Evolutionary conservation across 129 eudicot genomes (phyloP).

Genomic region (Artemisia annua): DNA sequence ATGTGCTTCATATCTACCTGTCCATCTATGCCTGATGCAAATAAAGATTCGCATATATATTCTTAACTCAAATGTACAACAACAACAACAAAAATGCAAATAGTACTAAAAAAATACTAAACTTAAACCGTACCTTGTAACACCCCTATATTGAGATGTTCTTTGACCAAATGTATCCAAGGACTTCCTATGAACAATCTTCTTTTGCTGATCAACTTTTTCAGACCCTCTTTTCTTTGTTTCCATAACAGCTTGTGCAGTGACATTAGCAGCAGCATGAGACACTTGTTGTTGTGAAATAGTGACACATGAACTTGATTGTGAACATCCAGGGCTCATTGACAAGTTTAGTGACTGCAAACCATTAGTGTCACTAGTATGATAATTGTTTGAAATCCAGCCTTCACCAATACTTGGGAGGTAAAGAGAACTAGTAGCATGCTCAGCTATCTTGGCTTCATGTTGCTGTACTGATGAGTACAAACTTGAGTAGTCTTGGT

Average conservation of each 20-base stretch:
- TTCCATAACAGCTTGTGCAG: constrained; percentile 60
- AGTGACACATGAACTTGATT: constrained; percentile 62
- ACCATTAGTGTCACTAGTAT: constrained; percentile 35
- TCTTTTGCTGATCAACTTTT: constrained; percentile 61
- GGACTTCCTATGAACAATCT: constrained; percentile 87
- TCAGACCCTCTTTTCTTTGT: constrained; percentile 77
- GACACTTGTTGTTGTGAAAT: constrained; percentile 48
- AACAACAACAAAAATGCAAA: constrained; percentile 1
- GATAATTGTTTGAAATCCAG: constrained; percentile 58
- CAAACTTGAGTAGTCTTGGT: constrained; percentile 52
- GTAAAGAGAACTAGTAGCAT: constrained; percentile 27
- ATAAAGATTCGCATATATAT: constrained; percentile 10
- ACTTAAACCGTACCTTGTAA: constrained; percentile 58
- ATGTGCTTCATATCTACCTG: constrained; percentile 96
- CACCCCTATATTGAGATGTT: constrained; percentile 96
- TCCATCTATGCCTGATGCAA: constrained; percentile 78
- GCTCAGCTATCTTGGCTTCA: constrained; percentile 25
- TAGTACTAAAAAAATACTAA: neutral
- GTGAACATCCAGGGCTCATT: constrained; percentile 79
- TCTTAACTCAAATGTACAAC: neutral
- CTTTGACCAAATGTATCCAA: constrained; percentile 95
- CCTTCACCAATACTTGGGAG: constrained; percentile 43
- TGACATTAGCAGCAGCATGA: constrained; percentile 34
- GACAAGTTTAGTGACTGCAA: constrained; percentile 80
- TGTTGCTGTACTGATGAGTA: constrained; percentile 48